Percentiles rank a stretch among this genome's conserved stretches.
These are phyloP conservation scores for Saprolegnia diclina DNA, from an alignment of 352 stramenopile species.

Conservation along the genomic window DNA sequence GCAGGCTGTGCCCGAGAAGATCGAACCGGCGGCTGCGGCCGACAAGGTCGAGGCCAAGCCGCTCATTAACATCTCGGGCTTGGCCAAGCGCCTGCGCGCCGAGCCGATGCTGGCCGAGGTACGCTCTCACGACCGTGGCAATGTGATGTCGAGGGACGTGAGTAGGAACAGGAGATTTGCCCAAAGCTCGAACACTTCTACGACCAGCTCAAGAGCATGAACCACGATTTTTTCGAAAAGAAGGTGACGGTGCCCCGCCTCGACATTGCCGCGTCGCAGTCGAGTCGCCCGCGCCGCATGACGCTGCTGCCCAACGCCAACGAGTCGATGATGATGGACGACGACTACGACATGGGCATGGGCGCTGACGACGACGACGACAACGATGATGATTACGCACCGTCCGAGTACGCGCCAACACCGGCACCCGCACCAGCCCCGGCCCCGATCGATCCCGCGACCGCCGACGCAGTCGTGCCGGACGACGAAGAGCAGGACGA, in stretches of 20 bases:
- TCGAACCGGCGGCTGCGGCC: background rate
- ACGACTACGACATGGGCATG: background rate
- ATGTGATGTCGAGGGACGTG: background rate
- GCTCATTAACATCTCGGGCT: slow-evolving; percentile 24
- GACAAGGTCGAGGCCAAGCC: slow-evolving; percentile 3
- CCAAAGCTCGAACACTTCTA: slow-evolving; percentile 65
- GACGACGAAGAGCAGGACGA: slow-evolving; percentile 30
- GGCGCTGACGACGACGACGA: slow-evolving; percentile 34
- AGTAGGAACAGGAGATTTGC: slow-evolving; percentile 47
- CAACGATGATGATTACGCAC: slow-evolving; percentile 34
- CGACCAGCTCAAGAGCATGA: slow-evolving; percentile 44
- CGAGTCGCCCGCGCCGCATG: slow-evolving; percentile 11
- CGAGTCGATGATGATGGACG: background rate
- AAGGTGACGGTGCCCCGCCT: slow-evolving; percentile 29
- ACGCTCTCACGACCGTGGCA: background rate
- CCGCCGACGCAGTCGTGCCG: background rate
- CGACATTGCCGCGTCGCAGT: slow-evolving; percentile 16
- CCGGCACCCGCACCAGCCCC: background rate
- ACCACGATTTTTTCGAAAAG: slow-evolving; percentile 52
- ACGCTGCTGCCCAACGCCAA: slow-evolving; percentile 13
- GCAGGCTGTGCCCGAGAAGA: slow-evolving; percentile 38
- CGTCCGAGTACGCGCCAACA: slow-evolving; percentile 2
- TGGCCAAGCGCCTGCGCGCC: slow-evolving; percentile 17
- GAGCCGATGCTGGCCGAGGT: slow-evolving; percentile 35
- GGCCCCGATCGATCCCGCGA: slow-evolving; percentile 7